Evolutionary conservation across 371 early-diverging fungal species (phyloP), one percentile per base, ranked within the genome.

Genomic region (Mortierella sp.): DNA sequence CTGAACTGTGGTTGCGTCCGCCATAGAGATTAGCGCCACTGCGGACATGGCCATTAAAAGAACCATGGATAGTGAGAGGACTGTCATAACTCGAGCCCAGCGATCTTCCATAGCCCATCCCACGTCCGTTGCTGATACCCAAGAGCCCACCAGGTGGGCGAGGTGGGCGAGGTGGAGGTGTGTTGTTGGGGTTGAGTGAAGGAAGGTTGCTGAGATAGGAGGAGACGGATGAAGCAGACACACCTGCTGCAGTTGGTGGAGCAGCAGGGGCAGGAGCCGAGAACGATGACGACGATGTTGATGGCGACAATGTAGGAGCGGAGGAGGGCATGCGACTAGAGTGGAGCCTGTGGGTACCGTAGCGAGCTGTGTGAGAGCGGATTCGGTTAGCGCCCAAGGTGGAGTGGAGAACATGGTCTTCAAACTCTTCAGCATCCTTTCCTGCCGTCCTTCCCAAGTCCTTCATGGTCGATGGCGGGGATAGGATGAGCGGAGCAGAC

Each of bases 31-130:
- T 77, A 29, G 72, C 72, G 7, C 69, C 77, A 50, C 77, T 77
- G 62, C 77, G 72, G 51, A 77, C 72, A 68, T 77, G 77, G 11
- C 77, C 77, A 47, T 77, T 72, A 43, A 77, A 77, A 7, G 77
- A 77, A 9, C 59, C 66, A 48, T 72, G 77, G 43, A 57, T 68
- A 15, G 72, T 50, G 52, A 62, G 29, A 1, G 77, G 77, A 48
- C 77, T 77, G 55, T 77, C 77, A 26, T 77, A 77, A 48, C 65
- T 71, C 52, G 72, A 63, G 6, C 77, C 77, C 0, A 77, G 61
- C 14, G 62, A 45, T 45, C 77, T 53, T 21, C 69, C 66, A 30
- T 77, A 77, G n/a, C 77, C 77, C 26, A 77, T 72, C 30, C 77
- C 77, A 16, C 72, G 77, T 16, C 77, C 77, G 29, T 77, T 77